Base-by-base conservation (phyloP, 2,329 filamentous ascomycete genomes). In the Calonectria ilicicola region DNA sequence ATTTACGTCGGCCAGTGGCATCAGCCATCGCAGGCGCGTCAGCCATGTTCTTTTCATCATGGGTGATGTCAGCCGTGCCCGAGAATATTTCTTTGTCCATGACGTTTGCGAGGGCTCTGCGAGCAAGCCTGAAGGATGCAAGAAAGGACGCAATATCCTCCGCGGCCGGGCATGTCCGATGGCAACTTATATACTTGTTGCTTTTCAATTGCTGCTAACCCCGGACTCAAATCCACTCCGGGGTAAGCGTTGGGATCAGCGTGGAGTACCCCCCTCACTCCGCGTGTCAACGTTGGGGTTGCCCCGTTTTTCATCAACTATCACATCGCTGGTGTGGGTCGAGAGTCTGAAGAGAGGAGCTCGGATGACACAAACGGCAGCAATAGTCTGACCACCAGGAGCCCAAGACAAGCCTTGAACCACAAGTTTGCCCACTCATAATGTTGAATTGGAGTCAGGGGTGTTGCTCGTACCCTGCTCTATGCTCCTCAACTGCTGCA, bases 1-100 rank as follows among this genome's bases (percentile, higher is more conserved):
- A 79, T 62, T 76, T 62, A 42, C 78, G 79, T 5, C 75, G 77
- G 10, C 75, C 72, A 21, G 32, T 15, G 32, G 27, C 27, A 2
- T 67, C 21, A 5, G 19, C 17, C 19, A 49, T 32, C 38, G 17
- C 21, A 17, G 35, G 38, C 32, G 29, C 10, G n/a, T 35, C 29
- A 58, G 35, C 21, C 19, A 35, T 21, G 5, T 60, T 17, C 21
- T 60, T 60, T 19, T 60, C 53, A 60, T 60, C 53, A 19, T 60
- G 32, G 32, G 32, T n/a, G 17, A 60, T n/a, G 12, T 53, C 21
- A 26, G 49, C 53, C 9, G 35, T 26, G 53, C 53, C 53, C 32
- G 53, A 15, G 21, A 35, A 26, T 60, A 60, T 60, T 35, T 60
- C 53, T 27, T 60, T 60, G 12, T 60, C 53, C 53, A 38, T 60